Evolutionary conservation across 495 filamentous ascomycete species (phyloP).

Genomic region (Aspergillus sparsus): DNA sequence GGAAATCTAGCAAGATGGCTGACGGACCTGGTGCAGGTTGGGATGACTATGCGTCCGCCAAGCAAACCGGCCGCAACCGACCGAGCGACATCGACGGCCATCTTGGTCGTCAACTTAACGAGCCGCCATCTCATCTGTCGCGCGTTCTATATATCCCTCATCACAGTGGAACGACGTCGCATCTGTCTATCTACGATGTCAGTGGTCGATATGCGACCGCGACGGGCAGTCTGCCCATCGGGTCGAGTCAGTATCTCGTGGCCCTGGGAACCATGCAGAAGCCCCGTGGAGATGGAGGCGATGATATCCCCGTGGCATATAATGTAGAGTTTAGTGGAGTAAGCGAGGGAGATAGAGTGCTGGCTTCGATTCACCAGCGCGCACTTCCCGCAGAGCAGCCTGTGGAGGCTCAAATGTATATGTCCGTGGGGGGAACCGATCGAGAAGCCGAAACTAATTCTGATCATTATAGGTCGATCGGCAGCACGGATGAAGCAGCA

Average conservation of each 20-base stretch:
- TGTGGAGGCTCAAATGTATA: too few species aligned
- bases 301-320: background rate
- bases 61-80: background rate
- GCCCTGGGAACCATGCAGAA: conserved; percentile 13
- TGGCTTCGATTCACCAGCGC: background rate
- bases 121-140: conserved; percentile 6
- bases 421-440: too few species aligned
- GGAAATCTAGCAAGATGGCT: too few species aligned
- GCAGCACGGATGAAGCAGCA: background rate
- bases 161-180: conserved; percentile 1
- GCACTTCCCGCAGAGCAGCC: too few species aligned
- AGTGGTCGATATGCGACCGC: background rate
- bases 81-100: background rate
- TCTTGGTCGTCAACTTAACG: background rate
- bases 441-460: background rate
- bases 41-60: background rate
- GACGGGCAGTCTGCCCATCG: background rate
- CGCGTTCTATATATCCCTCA: conserved; percentile 15
- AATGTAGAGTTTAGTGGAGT: background rate
- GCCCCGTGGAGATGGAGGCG: conserved; percentile 1
- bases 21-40: background rate
- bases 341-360: background rate
- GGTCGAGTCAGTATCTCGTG: conserved; percentile 12
- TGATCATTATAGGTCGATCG: background rate
- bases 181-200: conserved; percentile 8